Evolutionary conservation across 2,329 filamentous ascomycete species (phyloP), one percentile per base, ranked within the genome.

Genomic region (Arthroderma sp.): DNA sequence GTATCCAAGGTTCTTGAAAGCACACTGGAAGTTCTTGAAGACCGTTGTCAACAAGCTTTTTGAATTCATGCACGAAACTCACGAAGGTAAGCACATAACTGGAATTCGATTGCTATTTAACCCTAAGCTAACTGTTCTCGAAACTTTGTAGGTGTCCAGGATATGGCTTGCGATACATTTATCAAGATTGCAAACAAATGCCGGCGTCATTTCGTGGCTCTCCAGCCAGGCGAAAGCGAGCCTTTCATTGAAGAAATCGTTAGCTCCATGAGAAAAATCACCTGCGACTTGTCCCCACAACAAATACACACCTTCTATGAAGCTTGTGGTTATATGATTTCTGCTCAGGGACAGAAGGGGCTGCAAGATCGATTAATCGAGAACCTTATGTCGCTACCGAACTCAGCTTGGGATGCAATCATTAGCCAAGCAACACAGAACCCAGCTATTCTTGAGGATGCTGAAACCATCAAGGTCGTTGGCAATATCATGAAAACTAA

Each of bases 401-500:
- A 98, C 58, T 74, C 79, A 33, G 93, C 91, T 15, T 98, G 91
- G 91, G 88, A 95, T 60, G 78, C 82, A 57, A 95, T 98, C 57
- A 98, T 98, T 60, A 78, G 79, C 54, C 78, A 83, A 59, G 91
- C 91, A 27, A 91, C 85, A 44, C 74, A 82, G 49, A 81, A 95
- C 60, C 86, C 91, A 0, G 75, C 80, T 22, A 87, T 91, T 53
- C 73, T 98, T 8, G 86, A 96, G 62, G 87, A 96, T 58, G 73
- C 81, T 7, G 88, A 98, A 55, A 94, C 88, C 1, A 96, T 98
- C 70, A 98, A 98, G 71, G 81, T 98, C 53, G 88, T 98, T 50
- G 91, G 91, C 53, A 98, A 98, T 67, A 95, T 98, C 61, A 98
- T 98, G 91, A 98, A 98, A 76, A 98, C 91, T 1, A 98, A 98